A percentile compares a stretch with the other conserved stretches of the same genome.
phyloP scores from a whole-genome alignment of 345 rosid genomes.

The Salix dunnii region DNA sequence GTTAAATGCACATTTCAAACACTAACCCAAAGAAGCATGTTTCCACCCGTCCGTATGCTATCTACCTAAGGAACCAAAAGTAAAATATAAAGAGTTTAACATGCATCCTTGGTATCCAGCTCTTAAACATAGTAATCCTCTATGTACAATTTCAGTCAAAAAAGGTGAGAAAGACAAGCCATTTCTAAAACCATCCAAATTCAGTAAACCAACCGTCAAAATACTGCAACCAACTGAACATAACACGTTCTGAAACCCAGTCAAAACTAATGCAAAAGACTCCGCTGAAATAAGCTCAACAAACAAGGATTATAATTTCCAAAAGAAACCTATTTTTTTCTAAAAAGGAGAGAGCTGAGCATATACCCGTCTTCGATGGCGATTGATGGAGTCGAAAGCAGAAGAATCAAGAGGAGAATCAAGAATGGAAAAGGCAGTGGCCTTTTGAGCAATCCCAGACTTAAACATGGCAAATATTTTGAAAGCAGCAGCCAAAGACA shows the following conservation, averaged over 20 bases:
- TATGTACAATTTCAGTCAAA: not conserved
- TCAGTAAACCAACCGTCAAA: too few species aligned
- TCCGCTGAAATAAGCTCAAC: not conserved
- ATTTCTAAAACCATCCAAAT: not conserved
- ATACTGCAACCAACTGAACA: not conserved
- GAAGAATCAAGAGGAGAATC: conserved; percentile 41
- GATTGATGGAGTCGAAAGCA: conserved; percentile 36
- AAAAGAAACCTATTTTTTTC: not conserved
- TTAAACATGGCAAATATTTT: conserved; percentile 52
- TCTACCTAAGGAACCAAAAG: not conserved
- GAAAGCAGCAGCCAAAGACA: conserved; percentile 47
- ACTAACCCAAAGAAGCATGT: too few species aligned
- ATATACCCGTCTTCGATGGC: conserved; percentile 54
- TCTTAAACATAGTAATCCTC: not conserved
- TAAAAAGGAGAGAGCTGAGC: not conserved
- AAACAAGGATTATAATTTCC: not conserved
- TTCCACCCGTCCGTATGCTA: not conserved
- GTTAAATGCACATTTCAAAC: too few species aligned
- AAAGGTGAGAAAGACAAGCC: not conserved
- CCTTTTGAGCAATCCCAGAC: conserved; percentile 60
- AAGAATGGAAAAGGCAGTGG: conserved; percentile 56
- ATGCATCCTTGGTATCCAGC: not conserved
- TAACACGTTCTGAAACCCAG: not conserved
- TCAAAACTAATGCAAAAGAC: not conserved
- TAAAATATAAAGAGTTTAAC: not conserved